Evolutionary conservation across 495 filamentous ascomycete species (phyloP), one percentile per base, ranked within the genome.

Genomic region (Viridothelium virens): DNA sequence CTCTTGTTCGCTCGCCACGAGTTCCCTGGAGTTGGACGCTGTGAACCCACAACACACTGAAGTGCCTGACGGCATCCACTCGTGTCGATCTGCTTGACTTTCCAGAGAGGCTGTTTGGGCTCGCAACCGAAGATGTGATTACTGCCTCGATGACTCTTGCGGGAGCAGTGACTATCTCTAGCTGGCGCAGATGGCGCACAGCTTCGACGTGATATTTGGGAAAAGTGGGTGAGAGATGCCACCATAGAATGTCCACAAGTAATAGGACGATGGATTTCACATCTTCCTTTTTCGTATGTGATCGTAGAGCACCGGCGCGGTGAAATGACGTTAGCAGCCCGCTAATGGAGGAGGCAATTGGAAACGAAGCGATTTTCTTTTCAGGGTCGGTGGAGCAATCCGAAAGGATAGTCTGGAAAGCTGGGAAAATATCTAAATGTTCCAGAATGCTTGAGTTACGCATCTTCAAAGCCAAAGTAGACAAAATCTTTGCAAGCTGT

Each of bases 151-250:
- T 84, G 36, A 81, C 75, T 68, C 85, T 80, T 65, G 82, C 78
- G n/a, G 77, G 73, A 68, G 77, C 79, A 38, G 85, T 83, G 9
- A 85, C 82, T 0, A 84, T 84, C 70, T 97, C 91, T 53, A 97
- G 77, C 62, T 89, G 85, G 89, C 92, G 95, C 14, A 97, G 76
- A 68, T 86, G 89, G 62, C 89, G 88, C 59, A 95, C 90, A 41
- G 91, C 86, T 75, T 97, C 93, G 33, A 97, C 91, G 73, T 96
- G 94, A 69, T 92, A 92, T 72, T 95, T 95, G 0, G 91, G 92
- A 65, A 86, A 87, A 25, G 87, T 77, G 33, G 90, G 87, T 0
- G 91, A 90, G 41, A 97, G 78, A 73, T 88, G 92, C 34, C 77
- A 69, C 93, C 93, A 97, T 0, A 92, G 79, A 66, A 85, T 81